Conservation (phyloP, 441 rosid species). For the Rhodomyrtus psidioides region DNA sequence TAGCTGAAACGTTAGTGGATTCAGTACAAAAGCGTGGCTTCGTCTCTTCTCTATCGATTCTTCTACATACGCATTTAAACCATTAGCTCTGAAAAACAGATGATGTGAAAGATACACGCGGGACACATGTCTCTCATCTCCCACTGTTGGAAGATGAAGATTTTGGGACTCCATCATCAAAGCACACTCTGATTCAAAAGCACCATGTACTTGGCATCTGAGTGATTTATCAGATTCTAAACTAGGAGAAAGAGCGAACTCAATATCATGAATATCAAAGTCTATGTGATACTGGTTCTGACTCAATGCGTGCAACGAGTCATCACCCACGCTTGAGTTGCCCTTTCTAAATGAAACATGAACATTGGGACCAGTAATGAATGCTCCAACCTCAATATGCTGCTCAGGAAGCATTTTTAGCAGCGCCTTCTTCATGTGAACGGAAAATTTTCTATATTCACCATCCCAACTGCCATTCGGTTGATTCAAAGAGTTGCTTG, state of each 20-base stretch:
- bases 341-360: conserved; percentile 37
- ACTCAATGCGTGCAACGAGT: conserved; percentile 10
- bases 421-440: conserved; percentile 33
- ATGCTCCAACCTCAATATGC: conserved; percentile 57
- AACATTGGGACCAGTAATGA: conserved; percentile 66
- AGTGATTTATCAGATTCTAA: conserved; percentile 31
- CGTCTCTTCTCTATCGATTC: conserved; percentile 32
- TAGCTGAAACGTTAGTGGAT: conserved; percentile 52
- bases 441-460: conserved; percentile 27
- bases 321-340: conserved; percentile 14
- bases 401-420: conserved; percentile 56
- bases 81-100: conserved; percentile 46
- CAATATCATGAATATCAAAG: conserved; percentile 63
- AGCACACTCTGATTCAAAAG: conserved; percentile 35
- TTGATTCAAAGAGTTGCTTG: conserved; percentile 20
- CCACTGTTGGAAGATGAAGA: conserved; percentile 37
- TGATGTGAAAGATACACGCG: conserved; percentile 36
- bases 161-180: conserved; percentile 36
- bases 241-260: conserved; percentile 57
- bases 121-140: conserved; percentile 54
- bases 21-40: conserved; percentile 38
- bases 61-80: conserved; percentile 51
- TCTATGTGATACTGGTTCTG: conserved; percentile 39
- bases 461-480: conserved; percentile 26
- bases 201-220: conserved; percentile 26